Evolutionary conservation across 371 early-diverging fungal genomes (phyloP).

Genomic region (Rhizopus stolonifer): DNA sequence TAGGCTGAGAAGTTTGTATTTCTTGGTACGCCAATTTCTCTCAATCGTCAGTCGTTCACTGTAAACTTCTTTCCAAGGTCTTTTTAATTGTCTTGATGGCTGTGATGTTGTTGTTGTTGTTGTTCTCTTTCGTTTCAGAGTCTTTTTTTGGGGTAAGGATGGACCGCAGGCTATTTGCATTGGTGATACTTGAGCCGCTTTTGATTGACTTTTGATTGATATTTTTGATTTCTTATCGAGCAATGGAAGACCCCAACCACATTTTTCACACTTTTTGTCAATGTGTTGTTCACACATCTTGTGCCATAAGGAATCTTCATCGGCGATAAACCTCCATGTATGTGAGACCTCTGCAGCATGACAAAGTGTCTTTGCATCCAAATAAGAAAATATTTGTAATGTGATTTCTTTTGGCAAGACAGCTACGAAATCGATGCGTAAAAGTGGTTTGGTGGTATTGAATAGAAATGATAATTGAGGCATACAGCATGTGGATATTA

Average conservation of each 20-base stretch:
- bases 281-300: slow-evolving; percentile 96
- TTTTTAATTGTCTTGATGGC: slow-evolving; percentile 14
- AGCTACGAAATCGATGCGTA: slow-evolving; percentile 81
- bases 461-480: slow-evolving; percentile 80
- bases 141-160: background rate
- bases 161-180: slow-evolving; percentile 13
- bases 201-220: background rate
- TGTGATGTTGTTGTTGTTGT: background rate
- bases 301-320: slow-evolving; percentile 92
- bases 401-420: slow-evolving; percentile 80
- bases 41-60: slow-evolving; percentile 80
- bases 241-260: slow-evolving; percentile 93
- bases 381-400: slow-evolving; percentile 76
- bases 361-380: slow-evolving; percentile 92
- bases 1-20: slow-evolving; percentile 55
- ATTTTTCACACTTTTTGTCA: slow-evolving; percentile 90
- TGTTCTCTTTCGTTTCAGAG: background rate
- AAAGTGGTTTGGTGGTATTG: slow-evolving; percentile 62
- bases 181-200: background rate
- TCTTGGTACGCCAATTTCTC: slow-evolving; percentile 83
- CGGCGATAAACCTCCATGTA: slow-evolving; percentile 78
- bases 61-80: slow-evolving; percentile 85
- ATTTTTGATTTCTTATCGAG: slow-evolving; percentile 41
- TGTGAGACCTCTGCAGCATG: slow-evolving; percentile 86
- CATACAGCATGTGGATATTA: slow-evolving; percentile 74